Evolutionary conservation across 1,284 basidiomycete genomes (phyloP), one percentile per base, ranked within the genome.

Genomic region (Exobasidium rhododendri): DNA sequence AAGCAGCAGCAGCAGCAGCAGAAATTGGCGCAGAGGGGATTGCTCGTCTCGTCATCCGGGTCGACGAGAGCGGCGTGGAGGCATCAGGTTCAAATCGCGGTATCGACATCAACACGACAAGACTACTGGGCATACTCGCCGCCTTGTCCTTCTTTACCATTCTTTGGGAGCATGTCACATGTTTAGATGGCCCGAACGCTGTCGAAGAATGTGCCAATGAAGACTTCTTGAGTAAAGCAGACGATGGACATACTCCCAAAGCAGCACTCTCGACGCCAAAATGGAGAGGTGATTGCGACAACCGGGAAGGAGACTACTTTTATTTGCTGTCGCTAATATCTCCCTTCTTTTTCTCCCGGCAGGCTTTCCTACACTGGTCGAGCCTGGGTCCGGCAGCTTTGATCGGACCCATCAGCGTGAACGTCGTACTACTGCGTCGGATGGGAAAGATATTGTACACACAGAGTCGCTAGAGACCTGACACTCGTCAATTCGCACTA

Each of bases 151-250:
- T 62, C 0, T 54, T 55, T 4, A 54, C 64, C 2, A 62, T 69
- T 60, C 32, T 68, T 22, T 75, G 73, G 73, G 71, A 75, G 43
- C 62, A 64, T 47, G 5, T 73, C 14, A 64, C 61, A 1, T 55
- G 65, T 24, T 47, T 75, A n/a, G 71, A 75, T 51, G 73, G 73
- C 2, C 73, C 73, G 10, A 70, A 70, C 58, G 69, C 69, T 28
- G 29, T 47, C 2, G 31, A 47, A 1, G 58, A 60, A 28, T 29
- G 46, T 3, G 64, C 67, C 13, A 65, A 67, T 60, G 66, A 73
- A 24, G 24, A 51, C 10, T 11, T 64, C 4, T 13, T 61, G 30
- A 11, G 43, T 29, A 20, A 31, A 7, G 47, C 62, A 26, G 14
- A 20, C 6, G 32, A 54, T 45, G 50, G 59, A 20, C 50, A 60